Percentiles rank a stretch among this genome's conserved stretches.
Evolutionary conservation across 768 basidiomycete genomes (phyloP).

Genomic region (Trametes sanguinea): DNA sequence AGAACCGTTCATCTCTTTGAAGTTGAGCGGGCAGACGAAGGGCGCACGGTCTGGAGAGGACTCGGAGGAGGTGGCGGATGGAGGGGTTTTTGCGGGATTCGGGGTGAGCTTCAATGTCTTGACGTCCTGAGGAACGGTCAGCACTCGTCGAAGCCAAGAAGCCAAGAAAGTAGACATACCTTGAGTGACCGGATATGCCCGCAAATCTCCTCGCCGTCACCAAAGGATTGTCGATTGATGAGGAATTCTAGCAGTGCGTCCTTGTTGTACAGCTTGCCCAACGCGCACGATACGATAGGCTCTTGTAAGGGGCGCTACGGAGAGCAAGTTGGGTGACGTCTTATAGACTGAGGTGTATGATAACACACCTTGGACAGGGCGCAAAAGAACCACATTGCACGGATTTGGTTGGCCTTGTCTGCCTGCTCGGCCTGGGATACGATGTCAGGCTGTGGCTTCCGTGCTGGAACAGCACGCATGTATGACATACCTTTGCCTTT

Average conservation of each 20-base stretch:
- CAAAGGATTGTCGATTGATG: slow-evolving; percentile 78
- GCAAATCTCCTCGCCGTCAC: slow-evolving; percentile 91
- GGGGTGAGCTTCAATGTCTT: slow-evolving; percentile 79
- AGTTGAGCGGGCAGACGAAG: slow-evolving; percentile 89
- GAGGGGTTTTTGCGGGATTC: slow-evolving; percentile 50
- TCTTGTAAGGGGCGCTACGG: slow-evolving; percentile 77
- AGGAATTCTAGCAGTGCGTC: slow-evolving; percentile 91
- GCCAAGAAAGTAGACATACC: slow-evolving; percentile 48
- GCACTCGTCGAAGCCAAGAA: neutral
- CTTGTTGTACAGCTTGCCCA: slow-evolving; percentile 97
- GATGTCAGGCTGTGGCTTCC: neutral
- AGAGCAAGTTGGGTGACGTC: no score
- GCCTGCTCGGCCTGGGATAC: slow-evolving; percentile 70
- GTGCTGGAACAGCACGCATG: neutral
- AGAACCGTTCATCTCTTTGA: slow-evolving; percentile 93
- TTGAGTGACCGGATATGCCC: slow-evolving; percentile 89
- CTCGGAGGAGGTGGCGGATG: slow-evolving; percentile 41
- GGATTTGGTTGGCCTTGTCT: slow-evolving; percentile 87
- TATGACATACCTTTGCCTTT: slow-evolving; percentile 60
- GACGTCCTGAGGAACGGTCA: slow-evolving; percentile 62
- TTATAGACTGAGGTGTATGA: no score
- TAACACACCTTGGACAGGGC: slow-evolving; percentile 85
- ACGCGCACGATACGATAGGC: slow-evolving; percentile 87
- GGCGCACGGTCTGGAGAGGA: slow-evolving; percentile 53
- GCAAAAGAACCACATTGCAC: slow-evolving; percentile 91